Percentiles rank a stretch among this genome's conserved stretches.
phyloP scores from a whole-genome alignment of 1,284 basidiomycete species.

The Ustilago cynodontis region DNA sequence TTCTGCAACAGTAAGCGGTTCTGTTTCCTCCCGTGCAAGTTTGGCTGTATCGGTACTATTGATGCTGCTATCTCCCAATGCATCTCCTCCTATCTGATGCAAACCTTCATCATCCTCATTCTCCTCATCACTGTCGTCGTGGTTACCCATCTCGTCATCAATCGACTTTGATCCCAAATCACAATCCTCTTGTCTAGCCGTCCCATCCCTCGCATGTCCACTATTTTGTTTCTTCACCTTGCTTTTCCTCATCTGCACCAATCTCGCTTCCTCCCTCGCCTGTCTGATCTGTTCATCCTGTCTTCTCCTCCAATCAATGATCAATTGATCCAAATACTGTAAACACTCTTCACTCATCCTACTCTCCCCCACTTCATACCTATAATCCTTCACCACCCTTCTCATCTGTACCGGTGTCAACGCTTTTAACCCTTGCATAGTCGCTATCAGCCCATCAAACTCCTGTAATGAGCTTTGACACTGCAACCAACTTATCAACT shows the following conservation, averaged over 20 bases:
- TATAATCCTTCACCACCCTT: constrained; percentile 90
- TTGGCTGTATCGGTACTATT: constrained; percentile 47
- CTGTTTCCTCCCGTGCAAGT: constrained; percentile 5
- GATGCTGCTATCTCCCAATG: constrained; percentile 29
- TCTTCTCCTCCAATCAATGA: constrained; percentile 91
- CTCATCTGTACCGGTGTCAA: constrained; percentile 96
- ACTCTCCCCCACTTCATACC: constrained; percentile 91
- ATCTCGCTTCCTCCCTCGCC: constrained; percentile 36
- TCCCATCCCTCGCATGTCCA: constrained; percentile 50
- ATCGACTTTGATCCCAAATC: constrained; percentile 17
- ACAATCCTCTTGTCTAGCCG: constrained; percentile 56
- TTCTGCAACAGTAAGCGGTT: constrained; percentile 47
- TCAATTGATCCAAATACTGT: constrained; percentile 91
- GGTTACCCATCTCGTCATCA: constrained; percentile 13
- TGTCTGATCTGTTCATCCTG: constrained; percentile 44
- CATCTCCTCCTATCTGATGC: background rate
- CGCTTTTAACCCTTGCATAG: constrained; percentile 85
- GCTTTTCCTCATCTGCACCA: constrained; percentile 31
- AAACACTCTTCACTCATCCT: constrained; percentile 93
- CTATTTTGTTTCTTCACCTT: constrained; percentile 31
- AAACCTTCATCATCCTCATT: constrained; percentile 23
- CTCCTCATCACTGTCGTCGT: constrained; percentile 12
- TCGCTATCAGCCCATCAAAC: constrained; percentile 87
- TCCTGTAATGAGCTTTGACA: constrained; percentile 75
- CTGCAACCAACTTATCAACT: constrained; percentile 88